These are phyloP conservation scores for Leptosphaerulina australis DNA, from an alignment of 2,329 filamentous ascomycete species.

Conservation along the genomic window DNA sequence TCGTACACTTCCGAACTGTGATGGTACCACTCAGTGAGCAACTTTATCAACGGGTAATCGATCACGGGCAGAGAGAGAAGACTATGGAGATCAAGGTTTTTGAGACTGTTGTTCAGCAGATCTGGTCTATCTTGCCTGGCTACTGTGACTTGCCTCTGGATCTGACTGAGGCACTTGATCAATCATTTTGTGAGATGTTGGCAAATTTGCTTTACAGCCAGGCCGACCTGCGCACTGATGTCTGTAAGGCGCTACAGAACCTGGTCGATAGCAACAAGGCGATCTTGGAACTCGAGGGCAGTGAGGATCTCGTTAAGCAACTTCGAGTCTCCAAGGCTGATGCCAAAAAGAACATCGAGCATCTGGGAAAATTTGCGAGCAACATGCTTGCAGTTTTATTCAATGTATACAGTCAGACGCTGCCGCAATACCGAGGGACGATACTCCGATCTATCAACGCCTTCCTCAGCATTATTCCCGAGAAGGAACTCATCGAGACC, in stretches of 20 bases:
- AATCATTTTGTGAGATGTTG: conserved; percentile 84
- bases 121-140: conserved; percentile 90
- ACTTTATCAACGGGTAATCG: conserved; percentile 87
- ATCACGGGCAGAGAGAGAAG: conserved; percentile 82
- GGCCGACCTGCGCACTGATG: conserved; percentile 80
- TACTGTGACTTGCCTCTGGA: conserved; percentile 95
- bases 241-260: conserved; percentile 85
- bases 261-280: conserved; percentile 91
- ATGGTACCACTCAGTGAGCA: conserved; percentile 87
- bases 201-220: conserved; percentile 94
- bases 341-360: conserved; percentile 79
- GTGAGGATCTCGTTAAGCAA: conserved; percentile 76
- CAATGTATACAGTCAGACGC: conserved; percentile 96
- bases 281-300: conserved; percentile 71
- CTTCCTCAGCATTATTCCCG: conserved; percentile 86
- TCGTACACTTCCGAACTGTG: conserved; percentile 83
- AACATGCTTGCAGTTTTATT: conserved; percentile 97
- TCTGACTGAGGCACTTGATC: conserved; percentile 72
- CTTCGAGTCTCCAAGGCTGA: conserved; percentile 76
- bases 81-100: conserved; percentile 98
- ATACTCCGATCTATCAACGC: conserved; percentile 95
- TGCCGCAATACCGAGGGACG: conserved; percentile 88
- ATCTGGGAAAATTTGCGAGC: conserved; percentile 77
- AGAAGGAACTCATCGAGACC: conserved; percentile 79
- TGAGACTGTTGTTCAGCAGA: conserved; percentile 93